phyloP scores from a whole-genome alignment of 805 yeast species.

The Pichia occidentalis region DNA sequence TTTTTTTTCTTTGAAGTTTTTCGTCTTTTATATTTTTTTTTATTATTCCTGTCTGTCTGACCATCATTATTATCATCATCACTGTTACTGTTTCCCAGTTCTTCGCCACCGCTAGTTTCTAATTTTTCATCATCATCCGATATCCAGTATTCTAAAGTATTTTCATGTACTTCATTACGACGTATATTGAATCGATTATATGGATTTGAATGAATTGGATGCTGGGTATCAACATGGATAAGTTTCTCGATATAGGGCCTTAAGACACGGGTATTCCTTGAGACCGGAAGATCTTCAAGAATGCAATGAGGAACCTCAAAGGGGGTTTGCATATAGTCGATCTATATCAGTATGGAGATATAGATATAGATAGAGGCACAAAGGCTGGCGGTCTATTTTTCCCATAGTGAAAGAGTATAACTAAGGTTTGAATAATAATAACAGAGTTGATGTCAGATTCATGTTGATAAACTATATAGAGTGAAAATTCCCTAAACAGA shows the following conservation, averaged over 20 bases:
- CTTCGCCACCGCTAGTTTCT: constrained; percentile 1
- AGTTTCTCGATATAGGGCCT: constrained; percentile 8
- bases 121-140: constrained; percentile 9
- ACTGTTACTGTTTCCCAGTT: not conserved
- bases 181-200: constrained; percentile 10
- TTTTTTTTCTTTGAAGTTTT: not conserved
- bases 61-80: not conserved
- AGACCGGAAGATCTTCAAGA: not conserved
- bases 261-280: constrained; percentile 4
- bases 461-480: too few species aligned
- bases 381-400: too few species aligned
- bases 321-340: constrained; percentile 9
- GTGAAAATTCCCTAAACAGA: too few species aligned
- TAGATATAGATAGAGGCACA: too few species aligned
- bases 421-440: too few species aligned
- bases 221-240: constrained; percentile 4
- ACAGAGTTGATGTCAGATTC: too few species aligned
- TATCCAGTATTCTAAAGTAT: constrained; percentile 21
- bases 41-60: not conserved
- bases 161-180: constrained; percentile 17
- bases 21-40: constrained; percentile 1
- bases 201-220: constrained; percentile 10
- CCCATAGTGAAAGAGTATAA: too few species aligned
- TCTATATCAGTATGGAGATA: too few species aligned
- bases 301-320: constrained; percentile 5